Percentiles rank a stretch among this genome's conserved stretches.
Conservation (phyloP, 169 alveolate species). For the Cryptosporidium tyzzeri region DNA sequence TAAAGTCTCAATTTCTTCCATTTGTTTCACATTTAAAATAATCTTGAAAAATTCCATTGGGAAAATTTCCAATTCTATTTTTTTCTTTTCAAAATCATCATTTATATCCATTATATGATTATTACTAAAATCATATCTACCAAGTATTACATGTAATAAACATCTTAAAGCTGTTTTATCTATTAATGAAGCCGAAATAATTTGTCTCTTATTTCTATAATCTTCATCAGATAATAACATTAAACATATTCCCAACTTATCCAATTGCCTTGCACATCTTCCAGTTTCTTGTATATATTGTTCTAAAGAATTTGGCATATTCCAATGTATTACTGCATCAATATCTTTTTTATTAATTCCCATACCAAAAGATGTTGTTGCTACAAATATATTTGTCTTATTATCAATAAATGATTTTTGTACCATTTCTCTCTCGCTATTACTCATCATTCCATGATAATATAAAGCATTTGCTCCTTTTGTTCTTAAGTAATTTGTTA, state of each 20-base stretch:
- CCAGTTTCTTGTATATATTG: constrained; percentile 92
- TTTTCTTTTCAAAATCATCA: neutral
- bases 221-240: constrained; percentile 56
- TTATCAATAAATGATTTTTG: constrained; percentile 83
- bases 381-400: constrained; percentile 84
- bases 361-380: constrained; percentile 93
- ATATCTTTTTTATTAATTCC: constrained; percentile 92
- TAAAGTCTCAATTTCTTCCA: constrained; percentile 50
- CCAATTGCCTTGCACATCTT: constrained; percentile 79
- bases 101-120: neutral
- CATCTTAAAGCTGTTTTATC: constrained; percentile 59
- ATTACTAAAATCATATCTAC: neutral
- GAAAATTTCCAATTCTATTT: constrained; percentile 8
- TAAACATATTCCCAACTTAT: constrained; percentile 28
- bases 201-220: constrained; percentile 45
- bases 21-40: constrained; percentile 16
- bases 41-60: constrained; percentile 34
- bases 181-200: constrained; percentile 23
- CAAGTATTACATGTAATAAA: constrained; percentile 35
- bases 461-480: constrained; percentile 75
- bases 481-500: constrained; percentile 76
- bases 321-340: constrained; percentile 89
- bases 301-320: constrained; percentile 91
- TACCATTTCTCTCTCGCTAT: constrained; percentile 76
- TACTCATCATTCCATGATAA: constrained; percentile 76